A percentile compares a stretch with the other conserved stretches of the same genome.
Evolutionary conservation across 129 eudicot genomes (phyloP).

Genomic region (Silybum marianum): DNA sequence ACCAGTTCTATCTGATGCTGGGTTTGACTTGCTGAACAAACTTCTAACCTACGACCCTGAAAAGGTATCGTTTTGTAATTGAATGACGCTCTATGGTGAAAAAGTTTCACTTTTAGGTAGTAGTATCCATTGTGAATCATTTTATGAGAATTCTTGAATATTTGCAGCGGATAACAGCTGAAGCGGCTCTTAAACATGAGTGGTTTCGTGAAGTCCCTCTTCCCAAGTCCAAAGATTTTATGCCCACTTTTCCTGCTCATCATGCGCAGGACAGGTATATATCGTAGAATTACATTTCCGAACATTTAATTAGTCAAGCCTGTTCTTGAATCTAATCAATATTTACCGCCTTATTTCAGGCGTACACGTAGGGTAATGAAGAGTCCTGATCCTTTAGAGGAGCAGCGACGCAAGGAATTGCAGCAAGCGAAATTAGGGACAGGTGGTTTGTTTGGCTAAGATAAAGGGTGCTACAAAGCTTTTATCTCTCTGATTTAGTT

Average conservation of each 20-base stretch:
- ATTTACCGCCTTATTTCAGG: conserved; percentile 35
- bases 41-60: conserved; percentile 56
- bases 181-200: conserved; percentile 62
- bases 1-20: conserved; percentile 59
- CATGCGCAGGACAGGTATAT: conserved; percentile 79
- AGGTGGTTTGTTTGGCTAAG: conserved; percentile 22
- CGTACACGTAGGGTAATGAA: conserved; percentile 66
- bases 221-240: conserved; percentile 78
- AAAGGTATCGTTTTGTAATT: conserved; percentile 33
- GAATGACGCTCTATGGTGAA: not conserved
- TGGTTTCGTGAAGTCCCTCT: conserved; percentile 78
- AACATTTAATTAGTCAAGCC: not conserved
- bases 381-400: conserved; percentile 37
- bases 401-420: conserved; percentile 26
- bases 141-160: not conserved
- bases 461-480: conserved; percentile 5
- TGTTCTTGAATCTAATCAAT: not conserved
- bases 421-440: conserved; percentile 27
- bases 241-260: conserved; percentile 98
- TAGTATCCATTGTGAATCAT: not conserved
- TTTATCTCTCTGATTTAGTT: conserved; percentile 4
- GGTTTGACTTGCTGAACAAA: conserved; percentile 63
- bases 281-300: not conserved
- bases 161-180: conserved; percentile 73
- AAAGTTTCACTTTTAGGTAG: not conserved